phyloP scores from a whole-genome alignment of 108 stramenopile genomes.

The Mediolabrus comicus region DNA sequence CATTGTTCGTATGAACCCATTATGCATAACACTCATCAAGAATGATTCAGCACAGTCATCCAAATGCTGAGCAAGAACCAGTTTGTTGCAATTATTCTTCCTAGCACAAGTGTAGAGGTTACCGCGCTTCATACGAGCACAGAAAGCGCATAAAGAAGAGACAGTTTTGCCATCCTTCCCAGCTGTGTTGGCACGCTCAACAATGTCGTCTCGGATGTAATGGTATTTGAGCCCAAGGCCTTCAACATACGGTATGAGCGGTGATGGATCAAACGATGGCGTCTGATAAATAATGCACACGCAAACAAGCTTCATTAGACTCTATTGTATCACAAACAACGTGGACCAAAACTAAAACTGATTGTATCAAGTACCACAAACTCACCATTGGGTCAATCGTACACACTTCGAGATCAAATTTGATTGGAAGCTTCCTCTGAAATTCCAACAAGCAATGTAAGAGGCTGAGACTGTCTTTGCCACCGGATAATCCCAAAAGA shows the following conservation, averaged over 20 bases:
- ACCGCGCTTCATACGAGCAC: conserved; percentile 98
- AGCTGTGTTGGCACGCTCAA: conserved; percentile 79
- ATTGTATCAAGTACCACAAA: conserved; percentile 4
- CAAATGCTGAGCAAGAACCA: conserved; percentile 97
- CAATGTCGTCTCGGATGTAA: conserved; percentile 92
- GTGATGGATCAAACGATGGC: conserved; percentile 94
- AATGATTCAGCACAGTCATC: conserved; percentile 98
- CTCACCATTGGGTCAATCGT: neutral
- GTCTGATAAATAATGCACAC: conserved; percentile 98
- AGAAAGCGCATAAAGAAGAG: conserved; percentile 92
- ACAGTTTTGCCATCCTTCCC: conserved; percentile 88
- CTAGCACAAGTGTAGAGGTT: conserved; percentile 91
- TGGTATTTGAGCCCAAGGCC: conserved; percentile 95
- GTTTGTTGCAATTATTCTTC: conserved; percentile 89
- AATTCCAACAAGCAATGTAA: conserved; percentile 93
- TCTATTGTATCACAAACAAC: too few species aligned
- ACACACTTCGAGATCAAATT: conserved; percentile 89
- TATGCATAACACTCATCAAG: conserved; percentile 97
- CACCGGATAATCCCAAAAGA: conserved; percentile 94
- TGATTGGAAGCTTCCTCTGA: conserved; percentile 82
- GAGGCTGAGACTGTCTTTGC: conserved; percentile 95
- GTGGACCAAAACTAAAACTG: conserved; percentile 48
- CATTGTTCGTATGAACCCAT: conserved; percentile 97
- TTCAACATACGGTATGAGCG: conserved; percentile 95
- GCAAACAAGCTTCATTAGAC: too few species aligned